Evolutionary conservation across 1,139 yeast species (phyloP).

Genomic region (Debaryomyces singareniensis): DNA sequence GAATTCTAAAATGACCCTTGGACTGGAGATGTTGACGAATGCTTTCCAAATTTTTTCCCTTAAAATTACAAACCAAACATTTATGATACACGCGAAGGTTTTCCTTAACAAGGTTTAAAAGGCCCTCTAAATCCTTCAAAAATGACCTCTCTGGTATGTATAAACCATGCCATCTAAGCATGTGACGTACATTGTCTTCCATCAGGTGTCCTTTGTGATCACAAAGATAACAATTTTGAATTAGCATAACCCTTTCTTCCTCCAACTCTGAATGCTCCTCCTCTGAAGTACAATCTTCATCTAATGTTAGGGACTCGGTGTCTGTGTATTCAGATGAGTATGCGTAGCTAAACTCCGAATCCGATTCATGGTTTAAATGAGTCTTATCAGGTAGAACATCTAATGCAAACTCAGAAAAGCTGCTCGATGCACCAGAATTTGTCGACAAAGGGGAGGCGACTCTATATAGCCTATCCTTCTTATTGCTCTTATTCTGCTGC

Average conservation of each 20-base stretch:
- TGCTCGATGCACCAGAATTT: slow-evolving; percentile 44
- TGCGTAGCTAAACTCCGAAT: slow-evolving; percentile 42
- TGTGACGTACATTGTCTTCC: slow-evolving; percentile 42
- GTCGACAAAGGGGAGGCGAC: slow-evolving; percentile 27
- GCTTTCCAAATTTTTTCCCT: slow-evolving; percentile 42
- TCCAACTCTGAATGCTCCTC: slow-evolving; percentile 19
- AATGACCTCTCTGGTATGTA: slow-evolving; percentile 45
- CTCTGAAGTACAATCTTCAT: slow-evolving; percentile 15
- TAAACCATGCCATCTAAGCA: slow-evolving; percentile 43
- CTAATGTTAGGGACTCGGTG: slow-evolving; percentile 15
- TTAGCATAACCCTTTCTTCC: slow-evolving; percentile 21
- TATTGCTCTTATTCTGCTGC: slow-evolving; percentile 7
- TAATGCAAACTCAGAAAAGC: slow-evolving; percentile 58
- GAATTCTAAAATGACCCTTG: slow-evolving; percentile 51
- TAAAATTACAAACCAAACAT: slow-evolving; percentile 50
- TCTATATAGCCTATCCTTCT: slow-evolving; percentile 27
- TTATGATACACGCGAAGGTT: slow-evolving; percentile 38
- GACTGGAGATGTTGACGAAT: slow-evolving; percentile 46
- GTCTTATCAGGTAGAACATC: slow-evolving; percentile 40
- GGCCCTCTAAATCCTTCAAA: slow-evolving; percentile 36
- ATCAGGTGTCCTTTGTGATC: slow-evolving; percentile 29
- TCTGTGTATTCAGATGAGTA: slow-evolving; percentile 38
- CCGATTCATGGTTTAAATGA: slow-evolving; percentile 25
- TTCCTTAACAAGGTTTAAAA: slow-evolving; percentile 39
- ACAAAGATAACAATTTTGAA: slow-evolving; percentile 37